These are phyloP conservation scores for Thelephora aurantiotincta DNA, from an alignment of 768 basidiomycete genomes.

Conservation along the genomic window DNA sequence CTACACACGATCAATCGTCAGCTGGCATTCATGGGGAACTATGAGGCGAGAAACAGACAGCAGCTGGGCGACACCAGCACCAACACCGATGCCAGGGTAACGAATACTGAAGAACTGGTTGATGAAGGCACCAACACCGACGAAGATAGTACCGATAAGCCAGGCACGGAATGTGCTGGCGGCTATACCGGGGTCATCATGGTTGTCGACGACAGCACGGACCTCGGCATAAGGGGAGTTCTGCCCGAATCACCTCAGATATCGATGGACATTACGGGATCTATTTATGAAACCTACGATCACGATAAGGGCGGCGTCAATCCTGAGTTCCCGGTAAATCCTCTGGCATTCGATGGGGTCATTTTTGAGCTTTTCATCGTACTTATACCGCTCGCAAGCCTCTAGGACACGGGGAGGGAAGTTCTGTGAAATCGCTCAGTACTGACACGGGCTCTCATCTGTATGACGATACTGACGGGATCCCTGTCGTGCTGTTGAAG, in stretches of 20 bases:
- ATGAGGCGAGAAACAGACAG: too few species aligned
- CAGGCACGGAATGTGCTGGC: too few species aligned
- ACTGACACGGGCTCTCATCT: neutral
- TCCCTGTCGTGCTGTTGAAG: neutral
- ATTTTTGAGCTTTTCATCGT: neutral
- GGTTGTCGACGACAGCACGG: too few species aligned
- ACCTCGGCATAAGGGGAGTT: too few species aligned
- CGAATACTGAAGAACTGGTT: too few species aligned
- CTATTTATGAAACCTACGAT: neutral
- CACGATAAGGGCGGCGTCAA: neutral
- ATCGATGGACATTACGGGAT: too few species aligned
- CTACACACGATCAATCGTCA: too few species aligned
- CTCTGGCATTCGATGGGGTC: neutral
- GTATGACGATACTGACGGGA: neutral
- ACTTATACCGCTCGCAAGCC: neutral
- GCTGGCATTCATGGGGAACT: too few species aligned
- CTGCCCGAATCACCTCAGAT: conserved; percentile 80
- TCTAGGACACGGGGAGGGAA: neutral
- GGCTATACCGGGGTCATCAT: conserved; percentile 66
- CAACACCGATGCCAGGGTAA: too few species aligned
- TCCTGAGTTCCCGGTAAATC: neutral
- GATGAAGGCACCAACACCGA: too few species aligned
- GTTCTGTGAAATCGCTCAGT: too few species aligned
- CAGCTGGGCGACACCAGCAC: conserved; percentile 49
- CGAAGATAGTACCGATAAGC: too few species aligned